These are phyloP conservation scores for Jimgerdemannia lactiflua DNA, from an alignment of 192 early-diverging fungal genomes.

Conservation along the genomic window DNA sequence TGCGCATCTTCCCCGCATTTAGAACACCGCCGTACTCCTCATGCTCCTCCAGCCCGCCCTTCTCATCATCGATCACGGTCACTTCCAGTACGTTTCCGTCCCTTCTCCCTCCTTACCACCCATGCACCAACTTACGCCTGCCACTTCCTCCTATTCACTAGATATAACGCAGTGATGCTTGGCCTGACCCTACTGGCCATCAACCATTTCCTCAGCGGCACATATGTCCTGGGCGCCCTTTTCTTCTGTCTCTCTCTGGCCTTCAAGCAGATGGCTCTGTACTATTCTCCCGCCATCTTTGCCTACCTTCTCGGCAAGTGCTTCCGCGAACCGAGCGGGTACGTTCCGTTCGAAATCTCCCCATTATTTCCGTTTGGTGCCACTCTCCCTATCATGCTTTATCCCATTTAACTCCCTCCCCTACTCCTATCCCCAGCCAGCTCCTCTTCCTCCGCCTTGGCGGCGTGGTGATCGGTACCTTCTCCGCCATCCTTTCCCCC, in stretches of 20 bases:
- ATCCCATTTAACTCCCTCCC: conserved; percentile 9
- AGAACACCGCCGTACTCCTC: conserved; percentile 29
- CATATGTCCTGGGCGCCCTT: conserved; percentile 69
- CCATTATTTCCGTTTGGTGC: not conserved
- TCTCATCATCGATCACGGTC: conserved; percentile 94
- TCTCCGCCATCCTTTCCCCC: conserved; percentile 64
- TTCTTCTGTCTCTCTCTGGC: conserved; percentile 80
- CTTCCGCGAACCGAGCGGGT: conserved; percentile 32
- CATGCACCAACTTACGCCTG: not conserved
- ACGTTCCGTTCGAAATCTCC: conserved; percentile 6
- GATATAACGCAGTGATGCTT: conserved; percentile 97
- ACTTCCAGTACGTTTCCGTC: conserved; percentile 72
- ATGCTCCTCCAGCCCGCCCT: conserved; percentile 82
- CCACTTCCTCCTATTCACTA: conserved; percentile 15
- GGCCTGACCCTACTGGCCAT: conserved; percentile 81
- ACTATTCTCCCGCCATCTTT: conserved; percentile 90
- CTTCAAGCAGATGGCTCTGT: conserved; percentile 98
- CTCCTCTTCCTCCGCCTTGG: conserved; percentile 70
- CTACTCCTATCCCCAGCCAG: conserved; percentile 28
- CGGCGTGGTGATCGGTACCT: conserved; percentile 65
- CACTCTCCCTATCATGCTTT: not conserved
- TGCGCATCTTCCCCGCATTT: conserved; percentile 22
- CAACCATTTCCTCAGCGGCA: conserved; percentile 57
- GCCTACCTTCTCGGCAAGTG: conserved; percentile 83
- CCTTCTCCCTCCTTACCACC: not conserved